Base-by-base conservation (phyloP, 2,329 filamentous ascomycete genomes). In the Penicillium sp. region DNA sequence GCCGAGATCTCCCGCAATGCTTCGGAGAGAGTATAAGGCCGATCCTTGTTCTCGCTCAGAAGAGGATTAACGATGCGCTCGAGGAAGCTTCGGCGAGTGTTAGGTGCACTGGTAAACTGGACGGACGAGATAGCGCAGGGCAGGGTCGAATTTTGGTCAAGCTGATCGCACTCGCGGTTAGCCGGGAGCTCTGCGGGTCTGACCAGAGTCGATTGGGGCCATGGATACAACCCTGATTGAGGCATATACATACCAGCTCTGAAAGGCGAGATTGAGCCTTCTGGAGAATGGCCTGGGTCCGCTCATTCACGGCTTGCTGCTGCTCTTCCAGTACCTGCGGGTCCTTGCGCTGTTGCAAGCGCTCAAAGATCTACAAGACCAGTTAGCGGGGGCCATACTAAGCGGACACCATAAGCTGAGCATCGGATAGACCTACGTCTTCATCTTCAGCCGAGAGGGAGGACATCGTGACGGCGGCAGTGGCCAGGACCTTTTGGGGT, bases 81-180 rank as follows among this genome's bases (percentile, higher is more conserved):
- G 49, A 99, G 85, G 72, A 99, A 96, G 58, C 82, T 80, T 63
- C 83, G 83, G 58, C 94, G 85, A n/a, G 93, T 96, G 68, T 94
- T 86, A 55, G 82, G 81, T 42, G 90, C 90, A 68, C 91, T 89
- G 56, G 95, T 84, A 55, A 99, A 80, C 63, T 88, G 85, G 68
- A 99, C 83, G 42, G 90, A 89, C 63, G 89, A 89, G 69, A 99
- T 87, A 13, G 90, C 90, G 64, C 94, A 89, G 38, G 94, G 93
- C 52, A 94, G 84, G 41, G 89, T 89, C 60, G 88, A 87, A 71
- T 97, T 95, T 73, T 88, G 83, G 61, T 85, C 82, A 66, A 95
- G 82, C 88, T 91, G 59, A 54, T 63, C 49, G 49, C 39, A 57
- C 54, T 47, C 18, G 49, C 23, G 48, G 54, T 57, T 53, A 53